Conservation (phyloP, 495 filamentous ascomycete species). For the Cercophora sp. region DNA sequence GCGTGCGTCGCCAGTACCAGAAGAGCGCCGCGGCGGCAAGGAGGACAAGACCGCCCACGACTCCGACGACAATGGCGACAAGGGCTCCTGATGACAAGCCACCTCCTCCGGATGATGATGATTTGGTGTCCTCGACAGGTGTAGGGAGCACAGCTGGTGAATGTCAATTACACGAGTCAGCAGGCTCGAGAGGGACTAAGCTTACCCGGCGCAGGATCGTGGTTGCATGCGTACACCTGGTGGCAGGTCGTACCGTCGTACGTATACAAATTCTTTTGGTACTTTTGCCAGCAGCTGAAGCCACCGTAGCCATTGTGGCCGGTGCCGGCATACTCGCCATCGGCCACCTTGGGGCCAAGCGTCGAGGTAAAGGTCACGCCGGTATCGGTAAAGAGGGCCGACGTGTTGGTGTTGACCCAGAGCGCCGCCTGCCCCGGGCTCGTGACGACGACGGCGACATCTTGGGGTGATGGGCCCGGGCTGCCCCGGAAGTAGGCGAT, state of each 20-base stretch:
- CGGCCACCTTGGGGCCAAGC: slow-evolving; percentile 26
- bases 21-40: slow-evolving; percentile 2
- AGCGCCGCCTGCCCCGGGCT: slow-evolving; percentile 21
- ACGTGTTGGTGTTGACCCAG: slow-evolving; percentile 33
- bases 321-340: slow-evolving; percentile 32
- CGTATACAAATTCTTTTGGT: slow-evolving; percentile 23
- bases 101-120: not conserved
- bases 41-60: slow-evolving; percentile 17
- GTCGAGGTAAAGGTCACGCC: slow-evolving; percentile 29
- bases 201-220: slow-evolving; percentile 24
- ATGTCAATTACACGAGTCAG: not conserved
- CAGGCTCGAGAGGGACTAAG: slow-evolving; percentile 2
- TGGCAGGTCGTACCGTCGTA: slow-evolving; percentile 28
- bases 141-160: not conserved
- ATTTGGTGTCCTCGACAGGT: not conserved
- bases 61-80: slow-evolving; percentile 23
- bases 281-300: slow-evolving; percentile 37
- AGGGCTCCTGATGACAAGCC: slow-evolving; percentile 14
- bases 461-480: slow-evolving; percentile 22
- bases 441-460: slow-evolving; percentile 29
- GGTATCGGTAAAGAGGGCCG: slow-evolving; percentile 30
- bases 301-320: slow-evolving; percentile 34
- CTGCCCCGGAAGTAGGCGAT: slow-evolving; percentile 32
- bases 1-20: slow-evolving; percentile 18
- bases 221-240: slow-evolving; percentile 36